Evolutionary conservation across 257 asterid genomes (phyloP), one percentile per base, ranked within the genome.

Genomic region (Lavandula angustifolia): DNA sequence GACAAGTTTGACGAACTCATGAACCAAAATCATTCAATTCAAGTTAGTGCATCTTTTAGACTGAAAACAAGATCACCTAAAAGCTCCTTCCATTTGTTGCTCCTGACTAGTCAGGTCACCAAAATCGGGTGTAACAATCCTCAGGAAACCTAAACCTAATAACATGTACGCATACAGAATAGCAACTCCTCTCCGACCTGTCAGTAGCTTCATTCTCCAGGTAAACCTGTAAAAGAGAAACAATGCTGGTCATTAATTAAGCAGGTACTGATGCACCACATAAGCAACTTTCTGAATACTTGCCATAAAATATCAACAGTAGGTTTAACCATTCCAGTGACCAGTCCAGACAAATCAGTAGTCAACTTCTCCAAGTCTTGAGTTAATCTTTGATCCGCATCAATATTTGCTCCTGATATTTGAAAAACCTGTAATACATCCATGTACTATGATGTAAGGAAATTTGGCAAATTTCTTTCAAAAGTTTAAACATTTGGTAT

Each of bases 281-380:
- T 9, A 52, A 37, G 66, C 48, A 64, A 72, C 40, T 32, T 33
- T 22, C 34, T 53, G 48, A 61, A 47, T 34, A 67, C 92, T 73
- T 72, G 84, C 99, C 99, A 94, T 71, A 90, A 71, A 57, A 94
- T 94, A 84, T 94, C 99, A 13, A 94, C 99, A 32, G 95, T 86
- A 60, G 99, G 99, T 70, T 94, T 94, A 63, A 94, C 97, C 99
- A 94, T 90, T 75, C 99, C 99, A 70, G 99, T 94, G 52, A 94
- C 99, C 81, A 94, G 78, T 59, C 99, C 92, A 67, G 99, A 90
- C 74, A 94, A 80, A 69, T 94, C 99, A 29, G 87, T 56, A 7
- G 96, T 90, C 73, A 94, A 82, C 86, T 87, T 94, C 85, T 94
- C 99, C 81, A 94, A 79, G 86, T 94, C 96, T 72, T 86, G 99